A percentile compares a stretch with the other conserved stretches of the same genome.
These are phyloP conservation scores for Malassezia equina DNA, from an alignment of 1,284 basidiomycete genomes.

Conservation along the genomic window DNA sequence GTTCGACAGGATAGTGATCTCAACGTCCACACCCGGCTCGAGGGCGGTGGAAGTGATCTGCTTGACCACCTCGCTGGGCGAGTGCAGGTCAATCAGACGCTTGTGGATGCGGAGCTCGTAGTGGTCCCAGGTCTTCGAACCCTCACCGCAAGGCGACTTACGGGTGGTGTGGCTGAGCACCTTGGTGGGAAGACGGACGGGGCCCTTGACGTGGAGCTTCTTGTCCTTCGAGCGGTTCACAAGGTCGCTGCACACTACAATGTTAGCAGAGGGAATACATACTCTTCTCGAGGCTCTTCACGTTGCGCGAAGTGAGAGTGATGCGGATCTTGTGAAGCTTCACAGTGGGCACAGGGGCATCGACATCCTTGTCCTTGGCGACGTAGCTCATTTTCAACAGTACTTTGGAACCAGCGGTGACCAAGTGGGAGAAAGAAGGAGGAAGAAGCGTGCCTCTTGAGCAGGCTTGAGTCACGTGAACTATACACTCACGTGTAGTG, in stretches of 20 bases:
- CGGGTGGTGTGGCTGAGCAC: conserved; percentile 96
- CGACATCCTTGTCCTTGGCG: conserved; percentile 88
- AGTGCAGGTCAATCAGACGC: conserved; percentile 97
- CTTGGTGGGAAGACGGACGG: conserved; percentile 97
- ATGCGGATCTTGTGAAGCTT: conserved; percentile 99
- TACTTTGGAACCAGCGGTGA: conserved; percentile 51
- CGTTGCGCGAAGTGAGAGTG: conserved; percentile 94
- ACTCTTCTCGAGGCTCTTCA: conserved; percentile 94
- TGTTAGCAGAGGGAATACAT: not conserved
- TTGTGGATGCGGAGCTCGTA: conserved; percentile 99
- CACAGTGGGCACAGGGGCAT: conserved; percentile 62
- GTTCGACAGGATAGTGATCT: conserved; percentile 80
- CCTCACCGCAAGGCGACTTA: conserved; percentile 70
- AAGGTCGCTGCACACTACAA: conserved; percentile 65
- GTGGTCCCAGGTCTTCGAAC: conserved; percentile 98
- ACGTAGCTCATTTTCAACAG: conserved; percentile 86
- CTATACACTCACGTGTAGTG: not conserved
- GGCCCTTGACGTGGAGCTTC: conserved; percentile 97
- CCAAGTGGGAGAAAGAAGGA: conserved; percentile 28
- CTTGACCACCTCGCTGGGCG: conserved; percentile 98
- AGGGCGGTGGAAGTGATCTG: conserved; percentile 98
- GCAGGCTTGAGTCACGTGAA: conserved; percentile 1
- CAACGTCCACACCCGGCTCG: conserved; percentile 98
- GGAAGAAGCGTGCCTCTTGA: not conserved
- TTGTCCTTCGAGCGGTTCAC: conserved; percentile 99